Base-by-base conservation (phyloP, 495 filamentous ascomycete genomes). In the Hypoxylon fragiforme region DNA sequence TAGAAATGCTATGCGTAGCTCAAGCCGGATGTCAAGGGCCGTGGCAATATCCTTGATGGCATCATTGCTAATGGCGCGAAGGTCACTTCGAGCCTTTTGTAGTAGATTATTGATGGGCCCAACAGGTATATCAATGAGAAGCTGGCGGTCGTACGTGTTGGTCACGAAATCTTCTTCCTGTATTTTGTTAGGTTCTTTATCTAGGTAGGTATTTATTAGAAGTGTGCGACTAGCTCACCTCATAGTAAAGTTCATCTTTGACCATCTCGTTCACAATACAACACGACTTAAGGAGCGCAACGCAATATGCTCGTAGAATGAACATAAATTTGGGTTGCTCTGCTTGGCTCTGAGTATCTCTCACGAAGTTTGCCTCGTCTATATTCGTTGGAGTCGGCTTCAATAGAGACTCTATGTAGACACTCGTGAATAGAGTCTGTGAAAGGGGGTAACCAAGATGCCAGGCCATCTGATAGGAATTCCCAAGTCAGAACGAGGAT, bases 81-180 rank as follows among this genome's bases (percentile, higher is more conserved):
- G 57, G 66, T 79, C 79, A 12, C 61, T 60, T 12, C 83, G 57
- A 20, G 88, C 88, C 36, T 81, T 69, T 36, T 82, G 73, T 34
- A 96, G 69, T 24, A 86, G 61, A n/a, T 73, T 66, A 16, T 80
- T 64, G 34, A 92, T 81, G 7, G 81, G 74, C 3, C 74, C 70
- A 4, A 69, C 62, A 22, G 84, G 77, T 30, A 92, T 77, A 3
- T 78, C 68, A 28, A 85, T 80, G 20, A 97, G 72, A 0, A 99
- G 78, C 34, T 78, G 80, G 20, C 92, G 82, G 55, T 90, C 86
- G 67, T 92, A 97, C 0, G 92, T 83, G 66, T 95, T 90, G 3
- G 88, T 89, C 16, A 91, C 88, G 59, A 97, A 97, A 62, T 98
- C 94, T 71, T 98, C 94, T 73, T 98, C 94, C 88, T 95, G 48